Percentiles rank a stretch among this genome's conserved stretches.
These are phyloP conservation scores for Sclerotinia spermophila DNA, from an alignment of 2,329 filamentous ascomycete genomes.

Conservation along the genomic window DNA sequence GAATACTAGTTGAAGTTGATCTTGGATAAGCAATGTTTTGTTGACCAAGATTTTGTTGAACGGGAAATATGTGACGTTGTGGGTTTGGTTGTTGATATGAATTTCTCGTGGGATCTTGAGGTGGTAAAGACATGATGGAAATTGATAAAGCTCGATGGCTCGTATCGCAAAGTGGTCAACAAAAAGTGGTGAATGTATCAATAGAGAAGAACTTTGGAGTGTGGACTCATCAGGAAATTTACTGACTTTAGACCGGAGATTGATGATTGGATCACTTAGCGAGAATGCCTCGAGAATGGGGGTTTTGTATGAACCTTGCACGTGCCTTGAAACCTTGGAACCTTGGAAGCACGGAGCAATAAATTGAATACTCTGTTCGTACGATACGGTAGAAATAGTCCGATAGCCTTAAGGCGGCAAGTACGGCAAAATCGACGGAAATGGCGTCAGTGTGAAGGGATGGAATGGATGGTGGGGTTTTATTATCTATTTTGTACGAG, in stretches of 20 bases:
- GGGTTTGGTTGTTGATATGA: conserved; percentile 20
- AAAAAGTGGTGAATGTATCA: conserved; percentile 19
- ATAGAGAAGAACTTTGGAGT: conserved; percentile 17
- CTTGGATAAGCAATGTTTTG: conserved; percentile 29
- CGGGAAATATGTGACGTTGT: conserved; percentile 24
- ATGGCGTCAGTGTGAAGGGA: conserved; percentile 10
- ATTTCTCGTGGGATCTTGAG: conserved; percentile 28
- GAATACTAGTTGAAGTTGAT: conserved; percentile 30
- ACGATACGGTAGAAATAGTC: background rate
- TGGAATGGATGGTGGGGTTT: background rate
- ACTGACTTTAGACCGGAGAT: conserved; percentile 8
- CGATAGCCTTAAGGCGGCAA: background rate
- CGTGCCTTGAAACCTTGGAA: too few relatives aligned
- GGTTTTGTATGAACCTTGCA: background rate
- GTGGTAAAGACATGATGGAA: conserved; percentile 33
- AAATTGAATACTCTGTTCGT: too few relatives aligned
- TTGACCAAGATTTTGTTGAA: conserved; percentile 29
- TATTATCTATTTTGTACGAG: too few relatives aligned
- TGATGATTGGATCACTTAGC: background rate
- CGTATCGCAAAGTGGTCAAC: conserved; percentile 18
- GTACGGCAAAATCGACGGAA: background rate
- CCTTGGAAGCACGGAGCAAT: too few relatives aligned
- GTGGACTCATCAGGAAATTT: conserved; percentile 19
- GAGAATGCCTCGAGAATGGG: background rate
- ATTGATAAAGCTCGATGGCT: conserved; percentile 13